Conservation (phyloP, 1,139 yeast genomes). For the Lodderomyces metapsilosis region DNA sequence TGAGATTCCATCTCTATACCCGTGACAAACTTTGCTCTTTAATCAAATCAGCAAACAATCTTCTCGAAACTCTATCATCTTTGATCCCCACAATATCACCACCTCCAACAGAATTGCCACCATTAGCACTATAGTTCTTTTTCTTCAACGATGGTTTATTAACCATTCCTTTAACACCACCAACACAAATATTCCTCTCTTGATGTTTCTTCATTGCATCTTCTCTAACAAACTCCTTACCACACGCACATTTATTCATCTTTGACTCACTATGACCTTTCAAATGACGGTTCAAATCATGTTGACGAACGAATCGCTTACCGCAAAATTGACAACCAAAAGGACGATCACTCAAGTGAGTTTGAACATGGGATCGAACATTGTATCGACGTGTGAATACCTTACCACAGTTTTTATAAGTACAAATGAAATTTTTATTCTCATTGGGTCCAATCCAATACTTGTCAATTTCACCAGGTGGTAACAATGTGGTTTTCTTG, state of each 20-base stretch:
- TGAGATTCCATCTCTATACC: too few species aligned
- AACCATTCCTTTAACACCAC: conserved; percentile 44
- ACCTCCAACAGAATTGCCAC: conserved; percentile 4
- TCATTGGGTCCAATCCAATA: conserved; percentile 81
- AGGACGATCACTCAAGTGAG: conserved; percentile 94
- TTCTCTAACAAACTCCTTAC: conserved; percentile 84
- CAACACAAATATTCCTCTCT: conserved; percentile 72
- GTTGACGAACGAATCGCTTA: conserved; percentile 82
- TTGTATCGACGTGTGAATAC: conserved; percentile 86
- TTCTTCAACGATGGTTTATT: conserved; percentile 28
- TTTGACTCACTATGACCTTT: conserved; percentile 82
- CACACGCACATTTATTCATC: conserved; percentile 77
- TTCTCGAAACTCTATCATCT: background rate
- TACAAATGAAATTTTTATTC: conserved; percentile 67
- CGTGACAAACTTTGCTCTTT: background rate
- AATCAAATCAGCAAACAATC: background rate
- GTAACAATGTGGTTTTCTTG: conserved; percentile 69
- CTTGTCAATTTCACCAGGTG: conserved; percentile 86
- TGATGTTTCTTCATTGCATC: conserved; percentile 88
- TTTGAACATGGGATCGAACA: conserved; percentile 95
- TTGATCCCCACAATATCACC: background rate
- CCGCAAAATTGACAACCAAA: conserved; percentile 62
- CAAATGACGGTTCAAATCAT: conserved; percentile 87
- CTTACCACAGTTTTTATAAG: conserved; percentile 78
- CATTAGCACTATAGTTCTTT: background rate